Evolutionary conservation across 352 stramenopile genomes (phyloP).

Genomic region (Globisporangium cystogenes): DNA sequence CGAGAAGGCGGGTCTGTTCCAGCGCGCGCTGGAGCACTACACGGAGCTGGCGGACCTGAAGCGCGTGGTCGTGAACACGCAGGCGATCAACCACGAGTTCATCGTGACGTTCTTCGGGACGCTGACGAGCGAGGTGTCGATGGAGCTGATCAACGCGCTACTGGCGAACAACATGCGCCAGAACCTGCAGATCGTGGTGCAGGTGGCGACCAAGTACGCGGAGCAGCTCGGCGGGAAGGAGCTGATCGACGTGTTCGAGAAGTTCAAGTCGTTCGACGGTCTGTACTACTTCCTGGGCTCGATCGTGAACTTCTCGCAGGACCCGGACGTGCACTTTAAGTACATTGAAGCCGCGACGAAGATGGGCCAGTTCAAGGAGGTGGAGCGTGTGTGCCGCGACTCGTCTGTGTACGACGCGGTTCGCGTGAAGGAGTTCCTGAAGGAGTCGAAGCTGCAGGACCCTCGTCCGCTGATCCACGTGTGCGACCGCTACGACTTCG

Average conservation of each 20-base stretch:
- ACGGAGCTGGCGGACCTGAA: conserved; percentile 98
- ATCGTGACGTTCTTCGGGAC: conserved; percentile 99
- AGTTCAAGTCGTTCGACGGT: conserved; percentile 98
- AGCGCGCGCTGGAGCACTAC: conserved; percentile 99
- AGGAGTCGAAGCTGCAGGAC: conserved; percentile 99
- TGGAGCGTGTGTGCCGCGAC: conserved; percentile 99
- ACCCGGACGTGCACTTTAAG: conserved; percentile 99
- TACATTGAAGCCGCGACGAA: conserved; percentile 99
- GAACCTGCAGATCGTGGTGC: conserved; percentile 99
- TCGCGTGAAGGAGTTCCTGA: conserved; percentile 99
- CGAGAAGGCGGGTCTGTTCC: conserved; percentile 97
- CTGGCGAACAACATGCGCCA: conserved; percentile 96
- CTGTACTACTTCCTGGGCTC: conserved; percentile 99
- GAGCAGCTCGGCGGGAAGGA: conserved; percentile 91
- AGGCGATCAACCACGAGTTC: conserved; percentile 96
- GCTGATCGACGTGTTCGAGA: conserved; percentile 99
- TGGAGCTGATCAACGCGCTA: conserved; percentile 98
- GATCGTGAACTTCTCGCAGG: conserved; percentile 98
- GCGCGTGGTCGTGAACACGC: conserved; percentile 90
- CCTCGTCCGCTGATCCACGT: conserved; percentile 99
- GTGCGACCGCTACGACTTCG: conserved; percentile 99
- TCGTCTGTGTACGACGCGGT: conserved; percentile 99
- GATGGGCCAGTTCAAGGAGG: conserved; percentile 99
- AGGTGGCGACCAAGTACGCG: conserved; percentile 95
- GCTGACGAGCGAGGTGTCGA: conserved; percentile 95